A percentile compares a stretch with the other conserved stretches of the same genome.
These are phyloP conservation scores for Tricholoma flavovirens DNA, from an alignment of 768 basidiomycete species.

Conservation along the genomic window DNA sequence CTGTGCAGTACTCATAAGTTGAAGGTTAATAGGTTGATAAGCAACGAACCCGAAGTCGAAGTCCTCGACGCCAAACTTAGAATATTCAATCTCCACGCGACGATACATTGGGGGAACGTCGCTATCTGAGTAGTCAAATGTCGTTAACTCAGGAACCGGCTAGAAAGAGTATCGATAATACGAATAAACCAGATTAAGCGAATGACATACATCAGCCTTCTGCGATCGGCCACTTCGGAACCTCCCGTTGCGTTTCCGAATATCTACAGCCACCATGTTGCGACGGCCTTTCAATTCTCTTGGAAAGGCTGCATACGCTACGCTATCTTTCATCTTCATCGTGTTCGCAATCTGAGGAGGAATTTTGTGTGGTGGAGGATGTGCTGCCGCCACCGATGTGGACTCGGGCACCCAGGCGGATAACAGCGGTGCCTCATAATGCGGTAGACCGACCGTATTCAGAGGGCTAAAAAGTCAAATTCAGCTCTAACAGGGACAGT, in stretches of 20 bases:
- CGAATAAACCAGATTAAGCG: neutral
- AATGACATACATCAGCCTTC: constrained; percentile 37
- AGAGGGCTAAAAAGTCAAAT: constrained; percentile 54
- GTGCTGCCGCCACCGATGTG: constrained; percentile 34
- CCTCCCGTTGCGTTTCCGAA: constrained; percentile 55
- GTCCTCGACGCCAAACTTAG: constrained; percentile 97
- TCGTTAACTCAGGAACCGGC: constrained; percentile 50
- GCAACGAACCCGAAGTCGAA: constrained; percentile 87
- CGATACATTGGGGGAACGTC: constrained; percentile 79
- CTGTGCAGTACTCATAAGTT: constrained; percentile 31
- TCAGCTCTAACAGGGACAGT: neutral
- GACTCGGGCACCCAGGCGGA: constrained; percentile 60
- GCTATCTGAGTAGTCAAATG: constrained; percentile 46
- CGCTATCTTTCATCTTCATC: constrained; percentile 84
- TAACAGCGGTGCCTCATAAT: constrained; percentile 68
- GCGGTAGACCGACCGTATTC: constrained; percentile 83
- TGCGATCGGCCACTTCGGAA: constrained; percentile 80
- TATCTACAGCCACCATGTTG: constrained; percentile 58
- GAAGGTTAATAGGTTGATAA: neutral
- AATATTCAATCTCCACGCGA: constrained; percentile 96
- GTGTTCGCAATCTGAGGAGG: constrained; percentile 69
- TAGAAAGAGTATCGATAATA: constrained; percentile 16
- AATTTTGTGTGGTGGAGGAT: constrained; percentile 71
- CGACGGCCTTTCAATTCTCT: constrained; percentile 80
- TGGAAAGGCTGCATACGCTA: constrained; percentile 86